phyloP scores from a whole-genome alignment of 2,329 filamentous ascomycete genomes.

The Fonsecaea pedrosoi region DNA sequence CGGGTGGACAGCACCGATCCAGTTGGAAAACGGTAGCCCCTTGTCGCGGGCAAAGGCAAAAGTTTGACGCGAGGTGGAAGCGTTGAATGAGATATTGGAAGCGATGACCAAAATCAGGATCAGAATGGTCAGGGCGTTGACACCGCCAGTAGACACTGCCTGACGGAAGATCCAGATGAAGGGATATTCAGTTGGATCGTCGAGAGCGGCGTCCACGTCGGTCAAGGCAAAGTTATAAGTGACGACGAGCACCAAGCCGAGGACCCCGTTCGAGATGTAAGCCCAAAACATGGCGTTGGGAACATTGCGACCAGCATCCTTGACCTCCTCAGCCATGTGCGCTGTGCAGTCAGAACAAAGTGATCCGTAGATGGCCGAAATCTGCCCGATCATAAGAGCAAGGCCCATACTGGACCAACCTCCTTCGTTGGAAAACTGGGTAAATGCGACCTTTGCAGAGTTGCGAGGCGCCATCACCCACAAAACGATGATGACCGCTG shows the following conservation, averaged over 20 bases:
- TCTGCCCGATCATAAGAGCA: slow-evolving; percentile 48
- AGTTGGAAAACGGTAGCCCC: slow-evolving; percentile 51
- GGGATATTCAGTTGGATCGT: slow-evolving; percentile 53
- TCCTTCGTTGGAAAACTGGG: slow-evolving; percentile 47
- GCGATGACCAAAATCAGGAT: slow-evolving; percentile 50
- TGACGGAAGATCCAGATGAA: slow-evolving; percentile 56
- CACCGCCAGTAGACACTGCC: slow-evolving; percentile 39
- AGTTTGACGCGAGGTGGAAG: slow-evolving; percentile 50
- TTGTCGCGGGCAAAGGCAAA: slow-evolving; percentile 54
- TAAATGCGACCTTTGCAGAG: slow-evolving; percentile 45
- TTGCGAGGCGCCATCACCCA: slow-evolving; percentile 46
- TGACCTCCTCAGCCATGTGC: slow-evolving; percentile 56
- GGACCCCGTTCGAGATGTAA: slow-evolving; percentile 53
- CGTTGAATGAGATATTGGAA: slow-evolving; percentile 48
- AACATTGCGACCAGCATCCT: slow-evolving; percentile 54
- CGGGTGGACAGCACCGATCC: slow-evolving; percentile 43
- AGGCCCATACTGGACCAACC: slow-evolving; percentile 49
- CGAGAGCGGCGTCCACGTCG: slow-evolving; percentile 46
- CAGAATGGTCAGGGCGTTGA: slow-evolving; percentile 48
- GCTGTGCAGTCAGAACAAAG: slow-evolving; percentile 43
- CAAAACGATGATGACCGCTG: slow-evolving; percentile 42
- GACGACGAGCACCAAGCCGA: slow-evolving; percentile 54
- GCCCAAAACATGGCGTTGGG: slow-evolving; percentile 52
- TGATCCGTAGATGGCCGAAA: slow-evolving; percentile 44
- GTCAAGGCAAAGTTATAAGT: slow-evolving; percentile 51